Evolutionary conservation across 441 rosid species (phyloP).

Genomic region (Gossypium lobatum): DNA sequence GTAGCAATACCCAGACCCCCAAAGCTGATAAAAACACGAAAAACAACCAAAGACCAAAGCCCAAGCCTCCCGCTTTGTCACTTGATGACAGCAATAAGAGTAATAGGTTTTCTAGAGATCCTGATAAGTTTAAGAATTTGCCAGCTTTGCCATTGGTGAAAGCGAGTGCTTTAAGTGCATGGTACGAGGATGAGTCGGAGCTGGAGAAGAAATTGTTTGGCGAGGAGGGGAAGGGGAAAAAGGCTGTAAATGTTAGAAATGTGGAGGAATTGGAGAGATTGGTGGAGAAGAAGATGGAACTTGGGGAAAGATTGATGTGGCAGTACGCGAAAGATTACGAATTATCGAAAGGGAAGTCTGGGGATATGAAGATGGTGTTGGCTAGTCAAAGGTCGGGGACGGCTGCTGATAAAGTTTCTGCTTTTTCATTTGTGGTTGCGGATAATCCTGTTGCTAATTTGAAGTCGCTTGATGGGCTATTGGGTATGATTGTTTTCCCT

Average conservation of each 20-base stretch:
- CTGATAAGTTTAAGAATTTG: conserved; percentile 48
- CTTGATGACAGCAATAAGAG: conserved; percentile 31
- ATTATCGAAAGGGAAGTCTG: conserved; percentile 56
- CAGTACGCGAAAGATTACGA: conserved; percentile 68
- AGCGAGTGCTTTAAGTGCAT: conserved; percentile 51
- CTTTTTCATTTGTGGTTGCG: conserved; percentile 77
- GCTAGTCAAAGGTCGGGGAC: conserved; percentile 91
- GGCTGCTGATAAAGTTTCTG: conserved; percentile 81
- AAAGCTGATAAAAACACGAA: conserved; percentile 16
- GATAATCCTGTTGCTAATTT: conserved; percentile 88
- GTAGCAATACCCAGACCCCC: conserved; percentile 17
- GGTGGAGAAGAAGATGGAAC: conserved; percentile 60
- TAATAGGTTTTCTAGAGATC: conserved; percentile 11
- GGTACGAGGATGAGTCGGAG: conserved; percentile 73
- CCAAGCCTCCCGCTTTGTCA: conserved; percentile 54
- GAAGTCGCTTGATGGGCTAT: conserved; percentile 83
- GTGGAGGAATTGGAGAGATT: conserved; percentile 49
- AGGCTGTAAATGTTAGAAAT: conserved; percentile 30
- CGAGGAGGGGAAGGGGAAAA: conserved; percentile 25
- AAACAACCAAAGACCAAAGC: conserved; percentile 19
- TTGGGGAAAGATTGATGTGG: conserved; percentile 80
- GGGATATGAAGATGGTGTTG: conserved; percentile 78
- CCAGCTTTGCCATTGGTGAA: conserved; percentile 70
- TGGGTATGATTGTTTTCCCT: conserved; percentile 37
- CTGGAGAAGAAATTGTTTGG: conserved; percentile 66